These are phyloP conservation scores for Allodekkera sacchari DNA, from an alignment of 805 yeast species.

Conservation along the genomic window DNA sequence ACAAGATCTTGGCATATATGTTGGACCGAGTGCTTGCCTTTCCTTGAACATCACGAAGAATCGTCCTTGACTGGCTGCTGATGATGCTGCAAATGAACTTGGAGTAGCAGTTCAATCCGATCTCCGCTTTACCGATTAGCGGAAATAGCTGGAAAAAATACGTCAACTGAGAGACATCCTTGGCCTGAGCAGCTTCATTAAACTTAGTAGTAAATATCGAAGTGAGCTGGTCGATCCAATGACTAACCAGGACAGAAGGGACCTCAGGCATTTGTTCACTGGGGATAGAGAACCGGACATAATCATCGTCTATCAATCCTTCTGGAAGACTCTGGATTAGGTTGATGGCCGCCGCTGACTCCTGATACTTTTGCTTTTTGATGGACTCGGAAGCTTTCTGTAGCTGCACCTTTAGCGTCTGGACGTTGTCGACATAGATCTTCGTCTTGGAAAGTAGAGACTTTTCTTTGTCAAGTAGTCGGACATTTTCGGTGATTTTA, in stretches of 20 bases:
- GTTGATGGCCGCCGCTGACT: slow-evolving; percentile 66
- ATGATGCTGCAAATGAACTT: slow-evolving; percentile 80
- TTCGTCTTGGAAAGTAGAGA: slow-evolving; percentile 53
- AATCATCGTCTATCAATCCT: slow-evolving; percentile 48
- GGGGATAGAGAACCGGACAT: slow-evolving; percentile 78
- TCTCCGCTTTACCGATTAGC: slow-evolving; percentile 58
- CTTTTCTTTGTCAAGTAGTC: slow-evolving; percentile 63
- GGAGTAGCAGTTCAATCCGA: slow-evolving; percentile 77
- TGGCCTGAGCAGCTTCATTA: slow-evolving; percentile 54
- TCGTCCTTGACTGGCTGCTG: slow-evolving; percentile 64
- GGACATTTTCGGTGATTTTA: slow-evolving; percentile 59
- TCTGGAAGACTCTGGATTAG: slow-evolving; percentile 46
- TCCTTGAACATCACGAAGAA: slow-evolving; percentile 41
- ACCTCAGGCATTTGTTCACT: slow-evolving; percentile 76
- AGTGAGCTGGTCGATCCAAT: slow-evolving; percentile 55
- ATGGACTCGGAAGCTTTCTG: slow-evolving; percentile 62
- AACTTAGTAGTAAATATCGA: slow-evolving; percentile 54
- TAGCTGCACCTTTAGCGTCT: slow-evolving; percentile 56
- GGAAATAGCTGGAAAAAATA: slow-evolving; percentile 84
- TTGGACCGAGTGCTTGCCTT: slow-evolving; percentile 33
- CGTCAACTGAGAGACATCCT: slow-evolving; percentile 64
- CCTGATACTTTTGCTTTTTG: slow-evolving; percentile 57
- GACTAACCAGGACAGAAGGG: slow-evolving; percentile 49
- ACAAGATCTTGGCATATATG: slow-evolving; percentile 50
- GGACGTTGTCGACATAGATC: slow-evolving; percentile 56